phyloP scores from a whole-genome alignment of 345 rosid species.

The Dipteronia sinensis region DNA sequence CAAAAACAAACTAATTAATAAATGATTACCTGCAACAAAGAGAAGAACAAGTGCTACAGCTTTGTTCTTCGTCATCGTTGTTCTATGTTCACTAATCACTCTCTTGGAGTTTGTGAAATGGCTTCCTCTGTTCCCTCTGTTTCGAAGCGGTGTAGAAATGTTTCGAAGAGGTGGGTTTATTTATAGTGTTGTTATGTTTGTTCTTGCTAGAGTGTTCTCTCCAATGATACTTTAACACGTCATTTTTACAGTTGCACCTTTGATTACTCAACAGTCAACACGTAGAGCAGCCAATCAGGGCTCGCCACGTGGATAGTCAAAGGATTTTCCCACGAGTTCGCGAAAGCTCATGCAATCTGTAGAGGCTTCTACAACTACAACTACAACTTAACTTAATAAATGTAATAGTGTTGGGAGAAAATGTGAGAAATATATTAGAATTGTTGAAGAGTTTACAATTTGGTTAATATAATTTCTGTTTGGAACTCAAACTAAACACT shows the following conservation, averaged over 20 bases:
- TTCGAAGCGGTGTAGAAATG: too few relatives aligned
- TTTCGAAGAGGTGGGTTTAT: background rate
- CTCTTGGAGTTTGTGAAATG: background rate
- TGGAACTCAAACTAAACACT: conserved; percentile 8
- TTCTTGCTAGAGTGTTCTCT: conserved; percentile 19
- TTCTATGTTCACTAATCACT: background rate
- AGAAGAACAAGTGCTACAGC: conserved; percentile 23
- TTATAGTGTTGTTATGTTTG: conserved; percentile 1
- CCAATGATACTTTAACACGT: conserved; percentile 32
- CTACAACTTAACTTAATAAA: too few relatives aligned
- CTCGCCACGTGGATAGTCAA: conserved; percentile 1
- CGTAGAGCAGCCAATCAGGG: background rate
- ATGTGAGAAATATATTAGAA: background rate
- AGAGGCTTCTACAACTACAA: background rate
- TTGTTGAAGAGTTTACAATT: background rate
- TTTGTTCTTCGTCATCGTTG: conserved; percentile 30
- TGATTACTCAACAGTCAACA: conserved; percentile 8
- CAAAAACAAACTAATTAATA: background rate
- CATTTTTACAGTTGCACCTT: conserved; percentile 13
- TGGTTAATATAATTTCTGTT: background rate
- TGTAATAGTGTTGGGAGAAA: too few relatives aligned
- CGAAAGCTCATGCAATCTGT: conserved; percentile 21
- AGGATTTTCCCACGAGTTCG: conserved; percentile 1
- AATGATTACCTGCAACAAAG: conserved; percentile 34
- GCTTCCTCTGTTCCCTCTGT: background rate